Evolutionary conservation across 805 yeast species (phyloP).

Genomic region (Pichia kluyveri): DNA sequence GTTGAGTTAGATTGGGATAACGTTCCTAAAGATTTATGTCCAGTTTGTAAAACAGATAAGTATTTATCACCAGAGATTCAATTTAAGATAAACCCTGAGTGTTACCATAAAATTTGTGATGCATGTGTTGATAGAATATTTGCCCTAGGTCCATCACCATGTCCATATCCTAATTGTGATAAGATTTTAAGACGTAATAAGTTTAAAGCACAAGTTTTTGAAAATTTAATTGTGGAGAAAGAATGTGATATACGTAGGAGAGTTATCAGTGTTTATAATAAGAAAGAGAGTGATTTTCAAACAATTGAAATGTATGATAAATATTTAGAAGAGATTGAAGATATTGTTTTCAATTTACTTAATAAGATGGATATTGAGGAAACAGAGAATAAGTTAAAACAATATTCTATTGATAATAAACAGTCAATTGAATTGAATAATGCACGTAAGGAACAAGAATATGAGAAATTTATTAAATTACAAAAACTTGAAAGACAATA

Average conservation of each 20-base stretch:
- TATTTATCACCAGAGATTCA: conserved; percentile 89
- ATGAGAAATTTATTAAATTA: conserved; percentile 49
- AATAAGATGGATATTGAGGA: conserved; percentile 60
- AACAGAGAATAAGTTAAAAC: conserved; percentile 55
- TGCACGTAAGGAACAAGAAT: conserved; percentile 61
- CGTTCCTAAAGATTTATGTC: conserved; percentile 54
- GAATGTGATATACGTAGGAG: conserved; percentile 87
- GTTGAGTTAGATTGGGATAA: conserved; percentile 28
- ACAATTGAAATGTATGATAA: conserved; percentile 53
- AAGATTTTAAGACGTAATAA: conserved; percentile 78
- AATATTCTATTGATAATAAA: conserved; percentile 67
- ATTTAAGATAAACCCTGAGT: conserved; percentile 90
- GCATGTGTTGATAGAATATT: conserved; percentile 94
- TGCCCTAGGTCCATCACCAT: conserved; percentile 90
- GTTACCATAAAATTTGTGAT: conserved; percentile 96
- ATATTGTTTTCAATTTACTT: conserved; percentile 65
- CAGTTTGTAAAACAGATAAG: conserved; percentile 92
- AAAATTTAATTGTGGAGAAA: conserved; percentile 79
- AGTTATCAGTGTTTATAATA: conserved; percentile 70
- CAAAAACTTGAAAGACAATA: conserved; percentile 67
- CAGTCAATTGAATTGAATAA: conserved; percentile 71
- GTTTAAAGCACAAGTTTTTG: conserved; percentile 89
- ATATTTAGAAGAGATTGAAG: conserved; percentile 80
- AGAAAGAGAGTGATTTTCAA: conserved; percentile 64
- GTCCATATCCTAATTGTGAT: conserved; percentile 90